Percentiles rank a stretch among this genome's conserved stretches.
These are phyloP conservation scores for Sporothrix brasiliensis DNA, from an alignment of 2,329 filamentous ascomycete species.

Conservation along the genomic window DNA sequence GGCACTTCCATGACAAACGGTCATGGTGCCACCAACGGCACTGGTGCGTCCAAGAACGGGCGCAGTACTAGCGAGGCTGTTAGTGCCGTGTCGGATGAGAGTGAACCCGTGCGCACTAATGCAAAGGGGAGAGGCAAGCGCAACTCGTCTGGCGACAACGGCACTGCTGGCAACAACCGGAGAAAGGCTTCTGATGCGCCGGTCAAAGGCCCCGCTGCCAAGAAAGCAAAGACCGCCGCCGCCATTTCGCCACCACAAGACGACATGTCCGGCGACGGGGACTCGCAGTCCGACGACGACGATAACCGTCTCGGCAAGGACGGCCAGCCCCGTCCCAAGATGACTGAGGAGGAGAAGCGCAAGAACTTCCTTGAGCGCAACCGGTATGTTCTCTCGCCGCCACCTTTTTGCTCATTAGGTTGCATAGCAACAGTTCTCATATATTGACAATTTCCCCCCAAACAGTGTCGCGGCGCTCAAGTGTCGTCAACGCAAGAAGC, in stretches of 20 bases:
- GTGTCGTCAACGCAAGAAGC: constrained; percentile 97
- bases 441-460: constrained; percentile 34
- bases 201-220: constrained; percentile 65
- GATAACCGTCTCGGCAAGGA: constrained; percentile 58
- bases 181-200: constrained; percentile 72
- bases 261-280: constrained; percentile 34
- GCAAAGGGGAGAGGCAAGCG: constrained; percentile 72
- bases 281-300: constrained; percentile 48
- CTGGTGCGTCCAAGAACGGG: constrained; percentile 43
- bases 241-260: constrained; percentile 34
- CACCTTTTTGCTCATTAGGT: no score
- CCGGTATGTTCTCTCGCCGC: constrained; percentile 57
- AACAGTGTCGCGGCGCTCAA: constrained; percentile 90
- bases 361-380: constrained; percentile 98
- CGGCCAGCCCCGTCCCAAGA: constrained; percentile 70
- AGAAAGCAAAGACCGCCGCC: constrained; percentile 67
- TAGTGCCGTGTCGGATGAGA: constrained; percentile 73
- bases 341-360: constrained; percentile 98
- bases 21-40: constrained; percentile 3
- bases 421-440: no score
- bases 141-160: constrained; percentile 48
- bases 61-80: constrained; percentile 68
- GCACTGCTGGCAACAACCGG: constrained; percentile 62
- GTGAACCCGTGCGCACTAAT: constrained; percentile 66
- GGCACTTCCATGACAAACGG: constrained; percentile 58